A percentile compares a stretch with the other conserved stretches of the same genome.
Evolutionary conservation across 495 filamentous ascomycete species (phyloP).

Genomic region (Hamigera avellanea): DNA sequence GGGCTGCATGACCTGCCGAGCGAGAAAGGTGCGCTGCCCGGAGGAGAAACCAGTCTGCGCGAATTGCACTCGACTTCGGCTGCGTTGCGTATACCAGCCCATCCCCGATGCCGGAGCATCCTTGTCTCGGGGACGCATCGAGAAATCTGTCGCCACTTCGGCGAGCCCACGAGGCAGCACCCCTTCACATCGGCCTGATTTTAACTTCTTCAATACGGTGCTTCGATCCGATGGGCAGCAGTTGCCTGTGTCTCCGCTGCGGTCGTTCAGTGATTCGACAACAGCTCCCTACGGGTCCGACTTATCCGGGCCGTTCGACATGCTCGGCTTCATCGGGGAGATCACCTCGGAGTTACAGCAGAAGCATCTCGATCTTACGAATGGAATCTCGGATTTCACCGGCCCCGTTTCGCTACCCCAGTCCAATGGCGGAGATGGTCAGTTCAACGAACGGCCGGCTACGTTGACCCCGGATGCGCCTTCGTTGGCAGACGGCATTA

Average conservation of each 20-base stretch:
- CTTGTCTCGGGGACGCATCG: conserved; percentile 4
- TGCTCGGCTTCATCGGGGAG: conserved; percentile 29
- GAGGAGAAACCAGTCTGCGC: conserved; percentile 27
- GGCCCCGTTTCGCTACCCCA: conserved; percentile 2
- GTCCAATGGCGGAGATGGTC: conserved; percentile 3
- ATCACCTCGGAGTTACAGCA: conserved; percentile 29
- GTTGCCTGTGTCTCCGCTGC: conserved; percentile 7
- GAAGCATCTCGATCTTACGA: conserved; percentile 25
- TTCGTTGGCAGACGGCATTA: conserved; percentile 8
- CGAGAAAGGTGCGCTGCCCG: conserved; percentile 36
- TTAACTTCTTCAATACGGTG: conserved; percentile 25
- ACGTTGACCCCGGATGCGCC: conserved; percentile 9
- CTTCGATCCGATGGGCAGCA: conserved; percentile 17
- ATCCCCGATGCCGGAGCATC: conserved; percentile 4
- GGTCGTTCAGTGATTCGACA: conserved; percentile 4
- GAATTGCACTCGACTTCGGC: conserved; percentile 26
- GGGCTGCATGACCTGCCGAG: conserved; percentile 34
- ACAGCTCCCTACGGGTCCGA: conserved; percentile 8
- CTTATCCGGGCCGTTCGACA: conserved; percentile 20
- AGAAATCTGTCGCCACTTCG: conserved; percentile 2
- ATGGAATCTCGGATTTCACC: conserved; percentile 11
- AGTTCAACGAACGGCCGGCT: conserved; percentile 3
- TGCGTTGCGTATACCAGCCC: conserved; percentile 23
- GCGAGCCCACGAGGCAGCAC: conserved; percentile 6
- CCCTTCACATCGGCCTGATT: conserved; percentile 10